phyloP scores from a whole-genome alignment of 2,329 filamentous ascomycete genomes.

The Microcera coccophila region DNA sequence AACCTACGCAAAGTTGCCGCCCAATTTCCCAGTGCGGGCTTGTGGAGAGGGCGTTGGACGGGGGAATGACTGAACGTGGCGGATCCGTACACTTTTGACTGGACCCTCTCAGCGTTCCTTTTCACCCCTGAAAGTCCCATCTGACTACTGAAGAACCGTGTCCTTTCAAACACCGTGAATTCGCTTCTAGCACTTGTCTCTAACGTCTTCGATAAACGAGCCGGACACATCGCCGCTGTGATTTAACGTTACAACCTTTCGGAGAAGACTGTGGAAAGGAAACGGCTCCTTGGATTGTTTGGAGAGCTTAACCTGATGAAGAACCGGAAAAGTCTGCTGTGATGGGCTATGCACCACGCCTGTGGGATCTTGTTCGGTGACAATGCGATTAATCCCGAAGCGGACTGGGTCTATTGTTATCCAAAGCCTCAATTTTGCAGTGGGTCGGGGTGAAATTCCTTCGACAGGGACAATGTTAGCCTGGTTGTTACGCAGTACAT shows the following conservation, averaged over 20 bases:
- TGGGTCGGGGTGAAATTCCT: constrained; percentile 58
- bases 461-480: constrained; percentile 70
- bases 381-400: constrained; percentile 1
- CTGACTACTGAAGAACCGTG: constrained; percentile 40
- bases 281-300: constrained; percentile 2
- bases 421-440: constrained; percentile 46
- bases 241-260: constrained; percentile 37
- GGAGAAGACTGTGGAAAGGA: constrained; percentile 15
- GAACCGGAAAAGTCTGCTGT: constrained; percentile 4
- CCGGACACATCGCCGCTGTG: constrained; percentile 32
- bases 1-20: constrained; percentile 42
- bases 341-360: not conserved
- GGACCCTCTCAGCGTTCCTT: constrained; percentile 39
- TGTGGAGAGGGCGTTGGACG: constrained; percentile 35
- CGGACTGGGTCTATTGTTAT: constrained; percentile 5
- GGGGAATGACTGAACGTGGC: constrained; percentile 38
- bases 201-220: constrained; percentile 7
- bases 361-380: constrained; percentile 3
- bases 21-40: constrained; percentile 38
- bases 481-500: constrained; percentile 64
- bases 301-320: not conserved
- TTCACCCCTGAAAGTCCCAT: constrained; percentile 39
- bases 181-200: constrained; percentile 14
- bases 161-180: constrained; percentile 18
- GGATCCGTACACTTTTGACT: constrained; percentile 44